Base-by-base conservation (phyloP, 495 filamentous ascomycete genomes). In the Tuber aestivum region DNA sequence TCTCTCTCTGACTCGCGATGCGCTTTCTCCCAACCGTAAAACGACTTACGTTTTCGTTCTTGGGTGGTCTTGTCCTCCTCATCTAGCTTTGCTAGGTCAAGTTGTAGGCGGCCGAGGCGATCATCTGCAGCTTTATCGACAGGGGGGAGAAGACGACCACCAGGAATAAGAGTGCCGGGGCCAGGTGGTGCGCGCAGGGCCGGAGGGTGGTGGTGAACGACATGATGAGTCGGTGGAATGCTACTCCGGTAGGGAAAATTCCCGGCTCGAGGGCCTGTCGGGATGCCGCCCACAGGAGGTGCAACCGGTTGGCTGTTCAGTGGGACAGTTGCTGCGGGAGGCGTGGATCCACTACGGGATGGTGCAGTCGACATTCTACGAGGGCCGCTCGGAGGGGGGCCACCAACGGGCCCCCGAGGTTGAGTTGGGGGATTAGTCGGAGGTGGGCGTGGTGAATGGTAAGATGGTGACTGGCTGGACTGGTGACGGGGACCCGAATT, bases 201-300 rank as follows among this genome's bases (percentile, higher is more conserved):
- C 27, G 72, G 69, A 16, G 74, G 72, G 21, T 71, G 79, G n/a
- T 77, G 80, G 12, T 78, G 79, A 35, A 75, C 79, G 70, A 75
- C 70, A 7, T 73, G 68, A 41, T 78, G 79, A 18, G 75, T 72
- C 3, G 75, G 40, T 16, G 81, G 79, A 12, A 83, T 44, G 3
- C 81, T 79, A 27, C 71, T 81, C n/a, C 82, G 73, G 21, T 83
- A 83, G n/a, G 82, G 82, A 38, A 83, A 83, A 56, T 83, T 83
- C 1, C 81, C 81, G 10, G 82, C 82, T 40, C 82, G 76, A 27
- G 82, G 82, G 14, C 82, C 82, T 8, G 82, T 83, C 9, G 82
- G 82, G 41, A 83, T 83, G 10, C 76, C 78, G 8, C 70, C 74
- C 40, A 71, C 35, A 3, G 74, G 70, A 23, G 79, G 70, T 2